phyloP scores from a whole-genome alignment of 495 filamentous ascomycete genomes.

The Trichoderma reesei region DNA sequence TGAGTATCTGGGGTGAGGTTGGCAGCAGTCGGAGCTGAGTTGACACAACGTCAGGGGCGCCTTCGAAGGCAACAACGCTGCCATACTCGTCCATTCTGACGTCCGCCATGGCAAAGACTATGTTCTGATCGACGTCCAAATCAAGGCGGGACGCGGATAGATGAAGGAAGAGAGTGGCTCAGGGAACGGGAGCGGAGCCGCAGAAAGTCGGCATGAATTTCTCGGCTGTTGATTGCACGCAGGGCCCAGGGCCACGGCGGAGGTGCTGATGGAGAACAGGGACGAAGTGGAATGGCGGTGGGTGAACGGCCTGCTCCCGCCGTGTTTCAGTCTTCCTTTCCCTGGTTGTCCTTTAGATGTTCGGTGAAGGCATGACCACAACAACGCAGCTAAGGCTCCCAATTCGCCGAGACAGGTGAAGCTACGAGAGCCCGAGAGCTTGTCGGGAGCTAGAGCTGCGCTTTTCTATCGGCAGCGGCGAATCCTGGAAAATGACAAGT shows the following conservation, averaged over 20 bases:
- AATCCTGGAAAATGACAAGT: not conserved
- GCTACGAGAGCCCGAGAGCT: not conserved
- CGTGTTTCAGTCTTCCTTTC: not conserved
- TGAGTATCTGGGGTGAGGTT: slow-evolving; percentile 36
- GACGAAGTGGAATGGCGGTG: not conserved
- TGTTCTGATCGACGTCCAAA: not conserved
- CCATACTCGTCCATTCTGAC: slow-evolving; percentile 20
- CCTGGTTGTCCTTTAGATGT: not conserved
- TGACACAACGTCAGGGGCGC: slow-evolving; percentile 34
- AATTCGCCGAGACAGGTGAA: not conserved
- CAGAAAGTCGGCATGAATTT: not conserved
- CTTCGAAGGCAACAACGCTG: slow-evolving; percentile 43
- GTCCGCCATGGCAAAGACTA: not conserved
- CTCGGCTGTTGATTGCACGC: not conserved
- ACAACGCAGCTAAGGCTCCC: not conserved
- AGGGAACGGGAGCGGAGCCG: not conserved
- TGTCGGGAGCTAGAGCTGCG: not conserved
- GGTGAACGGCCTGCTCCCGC: not conserved
- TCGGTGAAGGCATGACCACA: not conserved
- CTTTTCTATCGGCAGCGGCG: not conserved
- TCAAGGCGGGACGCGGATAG: too few species aligned
- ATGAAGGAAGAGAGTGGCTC: not conserved
- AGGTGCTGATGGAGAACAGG: not conserved
- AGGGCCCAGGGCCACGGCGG: slow-evolving; percentile 4
- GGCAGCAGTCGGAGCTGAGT: slow-evolving; percentile 44